phyloP scores from a whole-genome alignment of 306 rosid genomes.

The Cucumis hystrix region DNA sequence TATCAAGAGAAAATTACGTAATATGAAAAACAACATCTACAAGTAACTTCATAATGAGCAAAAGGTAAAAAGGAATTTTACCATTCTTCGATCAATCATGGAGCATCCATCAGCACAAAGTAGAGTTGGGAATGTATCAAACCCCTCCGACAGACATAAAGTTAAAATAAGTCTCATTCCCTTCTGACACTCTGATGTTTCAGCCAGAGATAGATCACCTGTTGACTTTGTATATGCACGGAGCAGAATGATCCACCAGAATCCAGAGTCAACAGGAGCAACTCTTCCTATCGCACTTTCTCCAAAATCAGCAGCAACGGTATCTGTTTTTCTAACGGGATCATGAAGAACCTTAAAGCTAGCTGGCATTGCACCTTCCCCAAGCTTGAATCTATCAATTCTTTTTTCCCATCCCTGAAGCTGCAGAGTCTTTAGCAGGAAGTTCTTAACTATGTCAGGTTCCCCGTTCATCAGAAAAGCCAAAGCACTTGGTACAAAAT shows the following conservation, averaged over 20 bases:
- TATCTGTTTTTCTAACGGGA: constrained; percentile 11
- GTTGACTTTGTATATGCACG: constrained; percentile 17
- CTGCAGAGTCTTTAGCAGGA: constrained; percentile 14
- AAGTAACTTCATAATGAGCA: neutral
- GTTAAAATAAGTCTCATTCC: constrained; percentile 14
- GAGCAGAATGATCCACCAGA: constrained; percentile 16
- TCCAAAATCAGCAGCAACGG: constrained; percentile 15
- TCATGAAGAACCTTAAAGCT: constrained; percentile 18
- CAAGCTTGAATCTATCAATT: constrained; percentile 15
- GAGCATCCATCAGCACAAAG: constrained; percentile 18
- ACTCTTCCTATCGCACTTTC: constrained; percentile 17
- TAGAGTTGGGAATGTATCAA: constrained; percentile 13
- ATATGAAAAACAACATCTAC: neutral
- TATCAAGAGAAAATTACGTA: neutral
- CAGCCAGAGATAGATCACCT: constrained; percentile 11
- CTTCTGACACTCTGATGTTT: constrained; percentile 16
- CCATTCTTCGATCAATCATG: constrained; percentile 17
- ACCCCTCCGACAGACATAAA: constrained; percentile 11
- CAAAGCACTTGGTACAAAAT: constrained; percentile 17
- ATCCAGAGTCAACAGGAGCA: constrained; percentile 16
- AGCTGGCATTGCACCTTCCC: constrained; percentile 19
- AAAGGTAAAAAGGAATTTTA: neutral
- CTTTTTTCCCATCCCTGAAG: constrained; percentile 16
- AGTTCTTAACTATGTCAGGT: constrained; percentile 13
- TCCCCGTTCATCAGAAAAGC: constrained; percentile 16